Conservation (phyloP, 345 rosid species). For the Ceriops tagal region DNA sequence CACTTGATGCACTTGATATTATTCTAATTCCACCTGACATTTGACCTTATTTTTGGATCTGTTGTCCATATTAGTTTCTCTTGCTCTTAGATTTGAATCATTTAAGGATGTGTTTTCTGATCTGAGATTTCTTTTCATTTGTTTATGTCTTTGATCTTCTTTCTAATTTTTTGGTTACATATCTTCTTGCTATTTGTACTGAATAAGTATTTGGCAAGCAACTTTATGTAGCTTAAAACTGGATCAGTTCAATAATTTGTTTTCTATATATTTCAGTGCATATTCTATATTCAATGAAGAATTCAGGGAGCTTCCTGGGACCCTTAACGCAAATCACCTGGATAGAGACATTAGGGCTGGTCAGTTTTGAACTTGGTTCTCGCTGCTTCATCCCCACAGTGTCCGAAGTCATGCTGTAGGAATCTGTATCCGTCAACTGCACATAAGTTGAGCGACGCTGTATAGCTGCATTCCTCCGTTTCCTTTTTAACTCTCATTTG, state of each 20-base stretch:
- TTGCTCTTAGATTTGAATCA: no score
- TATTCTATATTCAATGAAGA: slow-evolving; percentile 88
- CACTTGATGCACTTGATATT: no score
- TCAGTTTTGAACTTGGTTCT: slow-evolving; percentile 45
- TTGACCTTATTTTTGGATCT: no score
- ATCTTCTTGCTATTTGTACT: no score
- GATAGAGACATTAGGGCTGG: slow-evolving; percentile 78
- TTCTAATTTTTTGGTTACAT: no score
- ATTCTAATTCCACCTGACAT: no score
- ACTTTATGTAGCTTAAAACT: neutral
- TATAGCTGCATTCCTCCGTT: no score
- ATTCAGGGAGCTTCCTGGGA: slow-evolving; percentile 92
- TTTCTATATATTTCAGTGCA: slow-evolving; percentile 46
- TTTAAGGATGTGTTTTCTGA: no score
- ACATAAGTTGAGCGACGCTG: neutral
- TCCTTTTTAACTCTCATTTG: no score
- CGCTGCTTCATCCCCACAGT: neutral
- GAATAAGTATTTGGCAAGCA: neutral
- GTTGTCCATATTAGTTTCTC: no score
- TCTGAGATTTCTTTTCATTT: no score
- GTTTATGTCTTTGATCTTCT: no score
- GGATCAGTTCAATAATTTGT: neutral
- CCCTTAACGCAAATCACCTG: slow-evolving; percentile 75
- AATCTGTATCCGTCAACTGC: neutral
- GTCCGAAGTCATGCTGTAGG: neutral